Evolutionary conservation across 2,329 filamentous ascomycete species (phyloP).

Genomic region (Claviceps africana): DNA sequence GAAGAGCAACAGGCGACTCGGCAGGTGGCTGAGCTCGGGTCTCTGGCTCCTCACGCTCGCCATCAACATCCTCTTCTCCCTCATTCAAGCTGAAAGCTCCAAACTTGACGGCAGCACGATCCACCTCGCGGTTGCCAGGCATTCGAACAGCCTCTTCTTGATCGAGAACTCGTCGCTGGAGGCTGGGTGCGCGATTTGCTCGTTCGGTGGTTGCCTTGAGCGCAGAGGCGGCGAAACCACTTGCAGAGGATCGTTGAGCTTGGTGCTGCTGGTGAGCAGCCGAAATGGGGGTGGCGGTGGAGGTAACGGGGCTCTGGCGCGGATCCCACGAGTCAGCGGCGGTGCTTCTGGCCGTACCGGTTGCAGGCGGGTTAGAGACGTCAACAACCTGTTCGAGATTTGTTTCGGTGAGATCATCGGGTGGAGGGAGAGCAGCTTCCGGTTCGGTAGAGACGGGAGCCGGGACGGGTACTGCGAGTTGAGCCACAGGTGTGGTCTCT

Average conservation of each 20-base stretch:
- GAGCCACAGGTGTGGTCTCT: slow-evolving; percentile 19
- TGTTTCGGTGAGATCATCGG: slow-evolving; percentile 74
- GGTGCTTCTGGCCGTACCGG: slow-evolving; percentile 78
- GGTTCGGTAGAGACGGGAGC: slow-evolving; percentile 26
- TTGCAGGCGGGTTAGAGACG: slow-evolving; percentile 59
- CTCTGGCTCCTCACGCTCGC: slow-evolving; percentile 88
- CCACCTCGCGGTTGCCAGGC: slow-evolving; percentile 91
- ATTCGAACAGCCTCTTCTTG: slow-evolving; percentile 97
- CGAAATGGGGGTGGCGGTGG: slow-evolving; percentile 52
- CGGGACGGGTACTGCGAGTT: slow-evolving; percentile 15
- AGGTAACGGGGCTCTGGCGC: slow-evolving; percentile 42
- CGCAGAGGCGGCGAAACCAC: slow-evolving; percentile 66
- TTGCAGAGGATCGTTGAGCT: slow-evolving; percentile 36
- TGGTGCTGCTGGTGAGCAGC: slow-evolving; percentile 49
- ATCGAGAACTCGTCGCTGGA: slow-evolving; percentile 75
- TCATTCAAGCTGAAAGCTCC: slow-evolving; percentile 86
- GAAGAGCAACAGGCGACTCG: slow-evolving; percentile 76
- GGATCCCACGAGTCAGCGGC: slow-evolving; percentile 75
- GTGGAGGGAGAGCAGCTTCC: slow-evolving; percentile 47
- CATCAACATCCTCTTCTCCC: slow-evolving; percentile 76
- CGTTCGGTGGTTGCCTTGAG: slow-evolving; percentile 59
- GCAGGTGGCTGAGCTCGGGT: slow-evolving; percentile 86
- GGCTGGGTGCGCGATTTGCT: slow-evolving; percentile 57
- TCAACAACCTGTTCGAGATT: slow-evolving; percentile 89
- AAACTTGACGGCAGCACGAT: slow-evolving; percentile 87